phyloP scores from a whole-genome alignment of 177 flowering plant genomes.

The Vitis hybrid region DNA sequence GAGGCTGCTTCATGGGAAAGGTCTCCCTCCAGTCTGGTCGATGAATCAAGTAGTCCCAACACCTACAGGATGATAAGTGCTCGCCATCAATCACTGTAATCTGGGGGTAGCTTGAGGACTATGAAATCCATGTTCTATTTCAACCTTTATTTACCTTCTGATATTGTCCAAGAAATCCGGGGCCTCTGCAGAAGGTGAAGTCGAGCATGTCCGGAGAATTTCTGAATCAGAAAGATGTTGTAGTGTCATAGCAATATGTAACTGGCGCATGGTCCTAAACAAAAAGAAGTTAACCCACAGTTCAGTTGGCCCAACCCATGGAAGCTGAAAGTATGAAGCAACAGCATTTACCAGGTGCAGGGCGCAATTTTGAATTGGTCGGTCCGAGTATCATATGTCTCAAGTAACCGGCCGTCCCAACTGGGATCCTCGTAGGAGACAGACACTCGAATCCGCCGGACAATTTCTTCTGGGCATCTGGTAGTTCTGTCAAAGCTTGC shows the following conservation, averaged over 20 bases:
- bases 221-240: conserved; percentile 60
- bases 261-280: conserved; percentile 48
- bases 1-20: conserved; percentile 60
- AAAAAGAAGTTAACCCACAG: not conserved
- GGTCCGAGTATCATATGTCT: conserved; percentile 70
- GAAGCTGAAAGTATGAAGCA: not conserved
- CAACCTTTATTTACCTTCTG: conserved; percentile 52
- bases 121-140: not conserved
- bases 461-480: conserved; percentile 90
- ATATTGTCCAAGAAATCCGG: conserved; percentile 74
- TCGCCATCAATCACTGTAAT: not conserved
- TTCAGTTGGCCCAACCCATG: not conserved
- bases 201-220: conserved; percentile 67
- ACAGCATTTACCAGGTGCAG: conserved; percentile 62
- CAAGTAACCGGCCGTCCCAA: conserved; percentile 74
- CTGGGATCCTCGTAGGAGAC: conserved; percentile 53
- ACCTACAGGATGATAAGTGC: conserved; percentile 32
- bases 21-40: conserved; percentile 70
- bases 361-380: conserved; percentile 71
- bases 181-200: conserved; percentile 86
- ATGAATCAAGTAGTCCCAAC: conserved; percentile 53
- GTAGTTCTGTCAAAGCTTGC: conserved; percentile 69
- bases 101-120: too few relatives aligned
- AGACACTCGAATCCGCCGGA: conserved; percentile 71
- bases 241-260: conserved; percentile 30